Conservation (phyloP, 495 filamentous ascomycete genomes). For the Trichoderma asperelloides region DNA sequence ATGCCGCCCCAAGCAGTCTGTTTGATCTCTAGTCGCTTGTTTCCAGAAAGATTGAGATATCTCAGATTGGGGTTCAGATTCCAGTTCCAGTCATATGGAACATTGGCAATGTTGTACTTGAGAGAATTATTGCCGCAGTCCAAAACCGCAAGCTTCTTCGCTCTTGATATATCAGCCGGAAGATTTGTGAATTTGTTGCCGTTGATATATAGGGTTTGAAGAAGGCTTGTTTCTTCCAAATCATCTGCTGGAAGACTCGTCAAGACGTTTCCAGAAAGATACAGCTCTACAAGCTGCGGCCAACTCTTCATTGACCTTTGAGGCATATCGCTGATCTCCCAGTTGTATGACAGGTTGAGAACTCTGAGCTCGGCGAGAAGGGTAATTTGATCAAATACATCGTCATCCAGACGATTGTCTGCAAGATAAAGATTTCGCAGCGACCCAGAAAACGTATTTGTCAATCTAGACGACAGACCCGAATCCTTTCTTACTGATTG, state of each 20-base stretch:
- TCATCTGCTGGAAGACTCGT: conserved; percentile 89
- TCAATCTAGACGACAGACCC: conserved; percentile 59
- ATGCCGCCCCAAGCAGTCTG: conserved; percentile 40
- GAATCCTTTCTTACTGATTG: conserved; percentile 75
- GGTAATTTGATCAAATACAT: conserved; percentile 83
- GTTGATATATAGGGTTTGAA: conserved; percentile 92
- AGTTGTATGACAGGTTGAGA: conserved; percentile 92
- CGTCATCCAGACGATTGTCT: conserved; percentile 88
- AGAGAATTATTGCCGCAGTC: conserved; percentile 95
- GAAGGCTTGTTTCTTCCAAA: conserved; percentile 72
- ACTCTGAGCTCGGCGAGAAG: conserved; percentile 76
- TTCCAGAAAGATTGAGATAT: conserved; percentile 94
- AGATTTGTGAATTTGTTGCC: conserved; percentile 95
- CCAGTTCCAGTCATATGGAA: conserved; percentile 99
- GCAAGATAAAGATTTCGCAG: conserved; percentile 78
- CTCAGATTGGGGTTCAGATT: conserved; percentile 93
- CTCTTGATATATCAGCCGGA: conserved; percentile 89
- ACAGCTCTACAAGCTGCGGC: conserved; percentile 82
- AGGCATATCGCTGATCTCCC: conserved; percentile 75
- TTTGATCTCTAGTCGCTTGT: conserved; percentile 96
- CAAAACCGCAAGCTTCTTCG: conserved; percentile 78
- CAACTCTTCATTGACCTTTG: conserved; percentile 78
- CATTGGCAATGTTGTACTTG: conserved; percentile 99
- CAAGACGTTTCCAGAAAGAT: conserved; percentile 91
- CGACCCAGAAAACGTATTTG: conserved; percentile 77